A percentile compares a stretch with the other conserved stretches of the same genome.
phyloP scores from a whole-genome alignment of 768 basidiomycete species.

The Suillus alpinus region DNA sequence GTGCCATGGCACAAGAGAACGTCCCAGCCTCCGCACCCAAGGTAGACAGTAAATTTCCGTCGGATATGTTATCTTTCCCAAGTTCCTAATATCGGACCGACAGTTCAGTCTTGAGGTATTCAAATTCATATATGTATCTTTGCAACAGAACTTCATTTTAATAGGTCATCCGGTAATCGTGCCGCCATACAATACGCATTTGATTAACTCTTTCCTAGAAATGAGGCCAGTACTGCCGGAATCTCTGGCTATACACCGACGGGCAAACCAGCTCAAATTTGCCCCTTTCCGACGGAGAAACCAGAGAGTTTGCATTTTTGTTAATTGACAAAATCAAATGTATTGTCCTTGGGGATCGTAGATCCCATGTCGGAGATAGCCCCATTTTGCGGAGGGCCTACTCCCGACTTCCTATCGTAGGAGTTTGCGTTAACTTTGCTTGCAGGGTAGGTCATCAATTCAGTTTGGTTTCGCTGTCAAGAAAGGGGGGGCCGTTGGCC shows the following conservation, averaged over 20 bases:
- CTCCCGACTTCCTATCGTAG: not conserved
- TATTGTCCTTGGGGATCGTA: not conserved
- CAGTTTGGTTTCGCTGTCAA: not conserved
- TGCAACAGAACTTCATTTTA: not conserved
- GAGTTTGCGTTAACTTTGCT: not conserved
- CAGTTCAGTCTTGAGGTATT: not conserved
- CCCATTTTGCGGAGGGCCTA: not conserved
- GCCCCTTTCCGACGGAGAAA: not conserved
- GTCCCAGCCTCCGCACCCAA: slow-evolving; percentile 53
- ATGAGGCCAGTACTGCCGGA: not conserved
- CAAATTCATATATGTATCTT: not conserved
- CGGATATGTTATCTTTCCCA: not conserved
- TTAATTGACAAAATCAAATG: not conserved
- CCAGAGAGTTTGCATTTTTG: not conserved
- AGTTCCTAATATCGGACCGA: not conserved
- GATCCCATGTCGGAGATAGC: not conserved
- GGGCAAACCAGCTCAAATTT: not conserved
- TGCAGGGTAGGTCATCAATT: not conserved
- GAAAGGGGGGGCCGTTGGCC: not conserved
- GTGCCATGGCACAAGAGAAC: slow-evolving; percentile 50
- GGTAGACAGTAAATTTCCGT: slow-evolving; percentile 22
- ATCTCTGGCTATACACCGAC: not conserved
- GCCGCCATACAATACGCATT: not conserved
- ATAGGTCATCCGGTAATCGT: not conserved
- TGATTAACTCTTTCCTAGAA: not conserved